A percentile compares a stretch with the other conserved stretches of the same genome.
phyloP scores from a whole-genome alignment of 257 asterid species.

The Dorcoceras hygrometricum region DNA sequence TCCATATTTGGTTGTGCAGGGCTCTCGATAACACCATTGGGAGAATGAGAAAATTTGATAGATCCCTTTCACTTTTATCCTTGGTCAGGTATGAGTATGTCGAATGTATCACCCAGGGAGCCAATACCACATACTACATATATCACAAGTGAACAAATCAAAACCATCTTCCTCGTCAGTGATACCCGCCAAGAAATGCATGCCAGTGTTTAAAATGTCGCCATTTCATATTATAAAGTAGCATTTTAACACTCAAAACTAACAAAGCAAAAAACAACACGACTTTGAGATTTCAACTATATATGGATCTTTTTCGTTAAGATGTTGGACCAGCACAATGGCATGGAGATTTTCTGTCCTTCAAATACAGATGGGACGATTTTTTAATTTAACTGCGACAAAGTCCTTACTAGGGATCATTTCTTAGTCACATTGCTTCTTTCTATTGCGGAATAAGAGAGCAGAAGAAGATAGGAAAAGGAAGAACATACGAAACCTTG shows the following conservation, averaged over 20 bases:
- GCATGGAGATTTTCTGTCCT: too few relatives aligned
- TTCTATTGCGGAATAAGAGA: neutral
- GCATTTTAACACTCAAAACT: too few relatives aligned
- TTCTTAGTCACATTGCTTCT: neutral
- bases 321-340: too few relatives aligned
- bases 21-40: conserved; percentile 19
- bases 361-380: too few relatives aligned
- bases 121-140: conserved; percentile 28
- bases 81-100: conserved; percentile 21
- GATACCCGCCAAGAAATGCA: neutral
- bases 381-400: too few relatives aligned
- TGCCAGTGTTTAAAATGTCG: neutral
- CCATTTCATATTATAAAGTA: too few relatives aligned
- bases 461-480: neutral
- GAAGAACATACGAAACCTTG: conserved; percentile 39
- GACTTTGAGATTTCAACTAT: too few relatives aligned
- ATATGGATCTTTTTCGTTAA: too few relatives aligned
- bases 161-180: neutral
- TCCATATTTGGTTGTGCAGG: conserved; percentile 36
- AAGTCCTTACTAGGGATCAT: neutral
- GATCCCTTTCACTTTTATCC: conserved; percentile 17
- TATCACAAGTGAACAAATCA: neutral
- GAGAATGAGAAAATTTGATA: neutral
- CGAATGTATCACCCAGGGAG: conserved; percentile 24
- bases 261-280: too few relatives aligned